These are phyloP conservation scores for Echinosophora koreensis DNA, from an alignment of 306 rosid genomes.

Conservation along the genomic window DNA sequence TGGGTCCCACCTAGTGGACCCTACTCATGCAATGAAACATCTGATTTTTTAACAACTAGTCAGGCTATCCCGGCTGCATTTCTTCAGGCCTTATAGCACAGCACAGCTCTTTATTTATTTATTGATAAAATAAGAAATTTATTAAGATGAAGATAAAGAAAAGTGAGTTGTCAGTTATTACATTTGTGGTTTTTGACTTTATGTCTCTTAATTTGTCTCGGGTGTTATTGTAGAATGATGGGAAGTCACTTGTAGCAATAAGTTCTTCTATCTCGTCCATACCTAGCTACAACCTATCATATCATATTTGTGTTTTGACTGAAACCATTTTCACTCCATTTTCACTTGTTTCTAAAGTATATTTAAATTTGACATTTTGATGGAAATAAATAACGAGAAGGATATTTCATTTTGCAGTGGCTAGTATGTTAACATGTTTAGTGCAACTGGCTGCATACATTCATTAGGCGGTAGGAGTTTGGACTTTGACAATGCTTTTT, in stretches of 20 bases:
- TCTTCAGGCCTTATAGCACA: too few species aligned
- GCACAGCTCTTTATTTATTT: too few species aligned
- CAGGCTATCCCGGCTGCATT: too few species aligned
- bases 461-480: conserved; percentile 8
- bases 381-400: conserved; percentile 1
- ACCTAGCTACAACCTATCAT: not conserved
- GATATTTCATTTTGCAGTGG: not conserved
- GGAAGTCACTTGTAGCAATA: conserved; percentile 13
- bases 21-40: too few species aligned
- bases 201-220: conserved; percentile 1
- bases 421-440: not conserved
- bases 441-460: not conserved
- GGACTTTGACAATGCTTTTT: conserved; percentile 23
- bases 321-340: not conserved
- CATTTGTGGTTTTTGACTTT: not conserved
- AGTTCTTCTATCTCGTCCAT: not conserved
- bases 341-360: not conserved
- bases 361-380: not conserved
- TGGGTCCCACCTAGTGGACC: too few species aligned
- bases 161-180: not conserved
- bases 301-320: not conserved
- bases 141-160: not conserved
- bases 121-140: too few species aligned
- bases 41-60: too few species aligned
- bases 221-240: not conserved